Conservation (phyloP, 768 basidiomycete genomes). For the Suillus fuscotomentosus region DNA sequence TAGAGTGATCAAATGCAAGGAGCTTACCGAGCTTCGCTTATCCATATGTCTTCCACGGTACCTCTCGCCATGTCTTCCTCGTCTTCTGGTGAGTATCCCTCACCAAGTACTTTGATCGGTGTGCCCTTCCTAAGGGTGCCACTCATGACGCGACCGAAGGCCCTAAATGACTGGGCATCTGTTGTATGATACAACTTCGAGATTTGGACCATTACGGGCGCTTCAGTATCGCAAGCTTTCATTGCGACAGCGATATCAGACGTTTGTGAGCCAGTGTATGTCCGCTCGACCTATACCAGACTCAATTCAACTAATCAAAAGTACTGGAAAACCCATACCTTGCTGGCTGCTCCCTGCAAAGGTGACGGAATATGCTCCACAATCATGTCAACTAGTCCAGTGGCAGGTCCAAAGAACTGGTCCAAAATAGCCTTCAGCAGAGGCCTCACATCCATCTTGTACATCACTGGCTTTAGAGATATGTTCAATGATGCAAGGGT, state of each 20-base stretch:
- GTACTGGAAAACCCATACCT: constrained; percentile 42
- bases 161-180: constrained; percentile 95
- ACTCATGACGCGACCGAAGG: constrained; percentile 92
- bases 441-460: constrained; percentile 98
- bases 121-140: constrained; percentile 85
- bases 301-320: background rate
- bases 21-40: constrained; percentile 82
- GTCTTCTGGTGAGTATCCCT: constrained; percentile 97
- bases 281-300: constrained; percentile 61
- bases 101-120: constrained; percentile 93
- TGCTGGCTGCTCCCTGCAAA: constrained; percentile 50
- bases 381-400: constrained; percentile 91
- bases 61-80: constrained; percentile 96
- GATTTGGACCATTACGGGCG: constrained; percentile 90
- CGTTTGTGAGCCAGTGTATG: constrained; percentile 87
- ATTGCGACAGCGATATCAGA: constrained; percentile 77
- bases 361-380: constrained; percentile 89
- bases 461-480: constrained; percentile 86
- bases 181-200: constrained; percentile 95
- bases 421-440: constrained; percentile 89
- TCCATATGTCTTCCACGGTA: constrained; percentile 84
- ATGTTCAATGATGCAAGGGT: constrained; percentile 82
- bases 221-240: constrained; percentile 79
- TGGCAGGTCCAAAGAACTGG: constrained; percentile 93
- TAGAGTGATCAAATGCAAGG: background rate